phyloP scores from a whole-genome alignment of 257 asterid genomes.

The Vinca minor region DNA sequence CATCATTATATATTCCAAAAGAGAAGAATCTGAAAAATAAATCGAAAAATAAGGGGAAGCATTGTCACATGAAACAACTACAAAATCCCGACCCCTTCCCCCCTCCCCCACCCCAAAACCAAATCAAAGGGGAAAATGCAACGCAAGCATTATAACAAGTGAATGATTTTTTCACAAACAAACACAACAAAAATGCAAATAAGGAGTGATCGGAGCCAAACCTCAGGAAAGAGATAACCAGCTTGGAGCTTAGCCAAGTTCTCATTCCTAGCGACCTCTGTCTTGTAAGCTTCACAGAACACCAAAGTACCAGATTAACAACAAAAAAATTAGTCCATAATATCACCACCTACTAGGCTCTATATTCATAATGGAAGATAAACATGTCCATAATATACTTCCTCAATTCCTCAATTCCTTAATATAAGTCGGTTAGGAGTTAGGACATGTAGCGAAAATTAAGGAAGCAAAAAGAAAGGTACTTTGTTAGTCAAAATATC shows the following conservation, averaged over 20 bases:
- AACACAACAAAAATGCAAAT: not conserved
- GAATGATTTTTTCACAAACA: not conserved
- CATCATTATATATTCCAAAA: no score
- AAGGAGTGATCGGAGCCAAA: conserved; percentile 13
- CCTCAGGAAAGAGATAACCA: conserved; percentile 98
- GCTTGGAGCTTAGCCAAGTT: conserved; percentile 93
- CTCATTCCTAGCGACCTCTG: conserved; percentile 74
- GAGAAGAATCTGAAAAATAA: no score
- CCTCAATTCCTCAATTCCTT: no score
- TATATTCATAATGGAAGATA: not conserved
- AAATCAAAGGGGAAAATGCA: not conserved
- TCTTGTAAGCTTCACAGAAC: conserved; percentile 57
- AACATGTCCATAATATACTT: not conserved
- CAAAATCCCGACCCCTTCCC: not conserved
- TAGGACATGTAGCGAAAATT: no score
- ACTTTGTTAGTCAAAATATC: no score
- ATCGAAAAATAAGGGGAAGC: no score
- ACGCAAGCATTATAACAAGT: not conserved
- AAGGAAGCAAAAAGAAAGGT: no score
- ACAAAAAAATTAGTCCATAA: not conserved
- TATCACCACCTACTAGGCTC: not conserved
- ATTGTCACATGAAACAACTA: not conserved
- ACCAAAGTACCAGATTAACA: not conserved
- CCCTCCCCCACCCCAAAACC: no score
- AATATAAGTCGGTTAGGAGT: no score